Base-by-base conservation (phyloP, 306 rosid genomes). In the Fagus crenata region DNA sequence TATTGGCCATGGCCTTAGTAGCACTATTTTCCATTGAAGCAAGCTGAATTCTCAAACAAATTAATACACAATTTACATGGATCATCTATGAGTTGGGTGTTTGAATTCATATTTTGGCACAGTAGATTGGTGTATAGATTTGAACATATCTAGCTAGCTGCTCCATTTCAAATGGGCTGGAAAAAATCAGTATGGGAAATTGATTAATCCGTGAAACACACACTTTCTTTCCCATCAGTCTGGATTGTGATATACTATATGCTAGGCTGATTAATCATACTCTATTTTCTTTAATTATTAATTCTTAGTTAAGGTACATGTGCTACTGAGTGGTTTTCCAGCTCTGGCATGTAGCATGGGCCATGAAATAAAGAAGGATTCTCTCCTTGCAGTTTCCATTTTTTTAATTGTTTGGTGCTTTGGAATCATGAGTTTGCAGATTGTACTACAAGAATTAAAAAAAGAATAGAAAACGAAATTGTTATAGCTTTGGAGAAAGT, bases 1-100 rank as follows among this genome's bases (percentile, higher is more conserved):
- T 89, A 81, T 71, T 94, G 97, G 97, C 88, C 93, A 46, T 94
- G 98, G 97, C 89, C 97, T 33, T 90, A 92, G 74, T 91, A 88
- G 68, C 85, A 83, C 39, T 89, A 92, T 53, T 90, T 87, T 74
- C 51, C 89, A 81, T 74, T 89, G 80, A 90, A 41, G 9, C 53
- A 60, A 49, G 12, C 40, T 67, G 70, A 74, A 46, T 17, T 70
- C 40, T 40, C 60, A 59, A 35, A 43, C 49, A 17, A 46, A 46
- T 12, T 46, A 46, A 33, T 31, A 3, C 60, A 64, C 37, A 51
- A 46, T 46, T 46, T 46, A 2, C 75, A 14, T 56, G 15, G 15
- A 72, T 75, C 77, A 22, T 36, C 54, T 36, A 70, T 72, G 70
- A 69, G 72, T 32, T 61, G 69, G 42, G n/a, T 61, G 41, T 68